Percentiles rank a stretch among this genome's conserved stretches.
These are phyloP conservation scores for Suhomyces vadensis DNA, from an alignment of 805 yeast species.

Conservation along the genomic window DNA sequence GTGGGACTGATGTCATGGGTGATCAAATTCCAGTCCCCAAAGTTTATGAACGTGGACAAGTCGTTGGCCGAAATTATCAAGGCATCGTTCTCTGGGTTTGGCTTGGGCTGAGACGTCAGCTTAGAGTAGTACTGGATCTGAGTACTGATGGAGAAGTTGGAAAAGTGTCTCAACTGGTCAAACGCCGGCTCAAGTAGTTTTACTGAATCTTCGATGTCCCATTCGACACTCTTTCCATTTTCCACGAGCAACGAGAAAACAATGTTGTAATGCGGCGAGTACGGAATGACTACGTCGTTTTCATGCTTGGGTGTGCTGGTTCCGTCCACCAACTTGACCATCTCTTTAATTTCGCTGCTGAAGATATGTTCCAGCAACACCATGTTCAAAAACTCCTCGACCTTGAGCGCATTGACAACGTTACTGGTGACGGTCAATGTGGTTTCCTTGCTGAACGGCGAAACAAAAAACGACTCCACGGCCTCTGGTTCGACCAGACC, in stretches of 20 bases:
- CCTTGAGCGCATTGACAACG: slow-evolving; percentile 24
- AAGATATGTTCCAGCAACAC: slow-evolving; percentile 43
- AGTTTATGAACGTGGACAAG: slow-evolving; percentile 75
- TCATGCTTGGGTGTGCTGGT: slow-evolving; percentile 14
- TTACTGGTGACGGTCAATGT: slow-evolving; percentile 30
- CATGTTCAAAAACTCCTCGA: slow-evolving; percentile 37
- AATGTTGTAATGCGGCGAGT: slow-evolving; percentile 69
- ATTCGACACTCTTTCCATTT: slow-evolving; percentile 60
- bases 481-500: slow-evolving; percentile 18
- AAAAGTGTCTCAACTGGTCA: slow-evolving; percentile 49
- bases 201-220: slow-evolving; percentile 69
- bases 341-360: slow-evolving; percentile 34
- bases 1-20: slow-evolving; percentile 63
- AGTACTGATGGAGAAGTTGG: slow-evolving; percentile 75
- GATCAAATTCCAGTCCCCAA: slow-evolving; percentile 77
- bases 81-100: slow-evolving; percentile 26
- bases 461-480: slow-evolving; percentile 23
- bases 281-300: slow-evolving; percentile 49
- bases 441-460: slow-evolving; percentile 38
- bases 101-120: slow-evolving; percentile 28
- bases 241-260: slow-evolving; percentile 75
- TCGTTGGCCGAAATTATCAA: slow-evolving; percentile 47
- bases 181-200: slow-evolving; percentile 58
- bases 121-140: slow-evolving; percentile 72
- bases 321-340: slow-evolving; percentile 19